These are phyloP conservation scores for Cladosporium sp. DNA, from an alignment of 2,329 filamentous ascomycete species.

Conservation along the genomic window DNA sequence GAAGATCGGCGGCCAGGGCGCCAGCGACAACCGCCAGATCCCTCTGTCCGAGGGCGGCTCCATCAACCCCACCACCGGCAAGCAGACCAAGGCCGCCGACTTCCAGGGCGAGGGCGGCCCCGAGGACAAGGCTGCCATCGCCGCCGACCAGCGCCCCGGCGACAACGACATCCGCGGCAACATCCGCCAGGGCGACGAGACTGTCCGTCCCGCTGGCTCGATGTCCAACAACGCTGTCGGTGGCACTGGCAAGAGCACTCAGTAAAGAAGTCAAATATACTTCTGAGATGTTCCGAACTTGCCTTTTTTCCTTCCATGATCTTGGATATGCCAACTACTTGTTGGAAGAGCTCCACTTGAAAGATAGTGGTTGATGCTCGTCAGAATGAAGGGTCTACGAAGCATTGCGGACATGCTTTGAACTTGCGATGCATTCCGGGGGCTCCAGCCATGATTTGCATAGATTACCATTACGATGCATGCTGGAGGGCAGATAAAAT, in stretches of 20 bases:
- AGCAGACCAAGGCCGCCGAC: conserved; percentile 41
- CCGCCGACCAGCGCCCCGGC: conserved; percentile 34
- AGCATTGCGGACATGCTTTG: neutral
- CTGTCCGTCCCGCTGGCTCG: conserved; percentile 15
- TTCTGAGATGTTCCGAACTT: neutral
- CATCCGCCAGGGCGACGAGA: conserved; percentile 32
- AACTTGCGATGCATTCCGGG: neutral
- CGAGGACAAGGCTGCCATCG: conserved; percentile 37
- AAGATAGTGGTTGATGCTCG: neutral
- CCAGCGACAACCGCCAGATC: conserved; percentile 43
- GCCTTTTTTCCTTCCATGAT: neutral
- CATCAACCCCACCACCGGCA: conserved; percentile 16
- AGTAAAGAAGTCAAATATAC: neutral
- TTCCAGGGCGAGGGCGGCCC: conserved; percentile 45
- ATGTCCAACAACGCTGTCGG: conserved; percentile 11
- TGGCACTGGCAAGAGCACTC: conserved; percentile 14
- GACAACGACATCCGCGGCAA: conserved; percentile 37
- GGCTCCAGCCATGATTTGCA: neutral
- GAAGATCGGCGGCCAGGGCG: conserved; percentile 38
- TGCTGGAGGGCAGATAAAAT: neutral
- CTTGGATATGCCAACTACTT: neutral
- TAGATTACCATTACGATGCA: neutral
- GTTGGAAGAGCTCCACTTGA: neutral
- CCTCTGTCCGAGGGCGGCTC: conserved; percentile 40
- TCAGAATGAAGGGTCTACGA: neutral